Base-by-base conservation (phyloP, 225 moss, liverwort and hornwort species). In the Marchantia paleacea region DNA sequence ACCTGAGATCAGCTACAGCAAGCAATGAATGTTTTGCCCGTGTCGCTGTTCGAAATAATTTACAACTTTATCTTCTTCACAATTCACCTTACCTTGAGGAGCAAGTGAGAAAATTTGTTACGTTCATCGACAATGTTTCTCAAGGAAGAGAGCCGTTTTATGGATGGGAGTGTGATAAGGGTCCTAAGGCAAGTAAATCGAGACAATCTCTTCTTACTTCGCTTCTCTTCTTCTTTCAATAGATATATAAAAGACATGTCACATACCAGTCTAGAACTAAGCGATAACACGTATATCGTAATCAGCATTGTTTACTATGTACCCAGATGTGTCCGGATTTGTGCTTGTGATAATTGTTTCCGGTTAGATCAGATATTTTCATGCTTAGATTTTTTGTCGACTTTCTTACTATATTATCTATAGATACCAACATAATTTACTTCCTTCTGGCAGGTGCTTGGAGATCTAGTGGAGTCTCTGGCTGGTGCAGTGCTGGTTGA, bases 1-100 rank as follows among this genome's bases (percentile, higher is more conserved):
- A 99, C 82, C 88, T 99, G 83, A 88, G 95, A 82, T 95, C 99
- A 75, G 95, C 95, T 62, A 92, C 99, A 78, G 95, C 89, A 22
- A 91, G 91, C 85, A 99, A 99, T 75, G 99, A 99, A 80, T 91
- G 90, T 86, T 99, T 95, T 85, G 95, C 95, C 51, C 92, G 94
- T 29, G 93, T 95, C 72, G 92, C 99, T 8, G 94, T 95, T 64
- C 93, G 95, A 76, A 86, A 92, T 80, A 88, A 88, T 57, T 85
- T 95, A 73, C 81, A 99, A 63, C 54, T 26, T 26, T 99, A 90
- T 83, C 90, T 99, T 25, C 94, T 92, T 73, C 91, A 91, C 71
- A 80, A 89, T 69, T 88, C 88, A 68, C 55, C 26, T 50, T 77
- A 85, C 19, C 92, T 97, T 69, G 80, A 81, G 75, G 80, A 39